Percentiles rank a stretch among this genome's conserved stretches.
Conservation (phyloP, 768 basidiomycete genomes). For the Lactifluus rugatus region DNA sequence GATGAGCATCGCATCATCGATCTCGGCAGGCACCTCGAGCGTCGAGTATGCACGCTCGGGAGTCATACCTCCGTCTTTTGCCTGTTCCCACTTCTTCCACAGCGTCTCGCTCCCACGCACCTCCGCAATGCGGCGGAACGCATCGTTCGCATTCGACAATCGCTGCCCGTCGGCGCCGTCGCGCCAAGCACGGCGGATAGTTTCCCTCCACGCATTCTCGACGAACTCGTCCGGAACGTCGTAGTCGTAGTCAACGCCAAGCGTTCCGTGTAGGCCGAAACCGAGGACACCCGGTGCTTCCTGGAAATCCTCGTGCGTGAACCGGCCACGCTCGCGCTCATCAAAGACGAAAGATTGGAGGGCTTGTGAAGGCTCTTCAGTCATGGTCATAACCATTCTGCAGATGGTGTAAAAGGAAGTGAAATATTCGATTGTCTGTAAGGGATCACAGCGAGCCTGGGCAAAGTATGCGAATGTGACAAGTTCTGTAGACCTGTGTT, state of each 20-base stretch:
- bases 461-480: conserved; percentile 72
- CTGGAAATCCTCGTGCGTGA: conserved; percentile 45
- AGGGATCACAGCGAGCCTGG: conserved; percentile 74
- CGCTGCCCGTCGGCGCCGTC: conserved; percentile 34
- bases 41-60: conserved; percentile 62
- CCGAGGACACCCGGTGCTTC: conserved; percentile 46
- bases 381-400: conserved; percentile 38
- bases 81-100: conserved; percentile 42
- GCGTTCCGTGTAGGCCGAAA: conserved; percentile 49
- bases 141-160: conserved; percentile 51
- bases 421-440: conserved; percentile 53
- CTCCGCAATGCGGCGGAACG: conserved; percentile 62
- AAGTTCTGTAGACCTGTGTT: conserved; percentile 38
- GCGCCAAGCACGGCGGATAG: conserved; percentile 49
- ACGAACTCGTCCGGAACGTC: conserved; percentile 64
- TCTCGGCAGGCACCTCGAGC: conserved; percentile 58
- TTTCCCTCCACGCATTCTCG: conserved; percentile 55
- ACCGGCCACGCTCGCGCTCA: conserved; percentile 57
- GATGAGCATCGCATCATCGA: conserved; percentile 70
- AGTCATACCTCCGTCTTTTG: conserved; percentile 51
- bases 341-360: conserved; percentile 50
- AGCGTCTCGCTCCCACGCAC: conserved; percentile 42
- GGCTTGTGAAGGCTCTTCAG: conserved; percentile 35
- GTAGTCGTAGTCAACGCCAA: conserved; percentile 60
- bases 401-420: conserved; percentile 45